Base-by-base conservation (phyloP, 2,329 filamentous ascomycete species). In the Ophiocordyceps polyrhachis-furcata region DNA sequence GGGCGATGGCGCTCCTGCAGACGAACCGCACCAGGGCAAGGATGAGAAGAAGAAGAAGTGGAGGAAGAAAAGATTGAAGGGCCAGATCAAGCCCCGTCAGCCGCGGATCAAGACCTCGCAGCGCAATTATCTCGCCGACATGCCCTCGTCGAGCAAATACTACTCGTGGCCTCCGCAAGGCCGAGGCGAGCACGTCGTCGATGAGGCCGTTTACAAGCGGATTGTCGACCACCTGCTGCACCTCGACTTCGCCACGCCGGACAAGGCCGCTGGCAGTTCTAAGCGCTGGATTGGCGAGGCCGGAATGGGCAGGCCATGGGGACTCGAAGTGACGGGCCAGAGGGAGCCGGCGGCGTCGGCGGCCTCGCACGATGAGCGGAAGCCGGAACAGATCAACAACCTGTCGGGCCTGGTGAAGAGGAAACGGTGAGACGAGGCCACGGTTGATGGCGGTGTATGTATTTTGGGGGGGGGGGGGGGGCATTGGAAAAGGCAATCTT, bases 281-380 rank as follows among this genome's bases (percentile, higher is more conserved):
- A 64, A 61, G 44, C 74, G 81, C 44, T 91, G 83, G 83, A 68
- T 78, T 40, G 69, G 69, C 14, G 82, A 89, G 54, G 75, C 81
- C 1, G 72, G 71, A 15, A 63, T 68, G 46, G 69, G 70, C 0
- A 59, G 64, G 1, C 52, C 58, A 19, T 80, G 74, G 75, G 71
- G 72, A 0, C 55, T 68, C 9, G 59, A 62, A 0, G 61, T 80
- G 2, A 56, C 59, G 4, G 77, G 77, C 0, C 59, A 54, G 29
- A 58, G 60, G 29, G 58, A 58, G 29, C 44, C 55, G 12, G 49
- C 54, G 31, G 57, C 58, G 31, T 17, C n/a, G 11, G 43, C 55
- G 12, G 49, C 54, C 1, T 41, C 47, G 17, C 45, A 45, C 25
- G 50, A 41, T 4, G 47, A 41, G 19, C 13, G 19, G 11, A 14